phyloP scores from a whole-genome alignment of 139 green algal genomes.

The Spirogloea muscicola region DNA sequence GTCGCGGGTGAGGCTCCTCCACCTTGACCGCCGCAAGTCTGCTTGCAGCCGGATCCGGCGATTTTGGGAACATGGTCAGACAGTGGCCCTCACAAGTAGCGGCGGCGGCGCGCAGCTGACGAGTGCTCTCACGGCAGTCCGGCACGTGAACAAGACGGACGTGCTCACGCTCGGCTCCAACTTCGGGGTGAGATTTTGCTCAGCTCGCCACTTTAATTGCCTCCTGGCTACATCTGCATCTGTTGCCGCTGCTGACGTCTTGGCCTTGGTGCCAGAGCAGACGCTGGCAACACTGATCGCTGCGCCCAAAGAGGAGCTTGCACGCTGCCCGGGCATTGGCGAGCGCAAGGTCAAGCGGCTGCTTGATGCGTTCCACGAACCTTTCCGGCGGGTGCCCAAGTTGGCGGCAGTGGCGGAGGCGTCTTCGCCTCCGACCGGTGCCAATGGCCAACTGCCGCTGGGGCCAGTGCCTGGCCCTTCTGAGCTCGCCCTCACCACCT shows the following conservation, averaged over 20 bases:
- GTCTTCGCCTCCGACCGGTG: no score
- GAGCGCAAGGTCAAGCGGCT: conserved; percentile 80
- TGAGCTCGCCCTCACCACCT: no score
- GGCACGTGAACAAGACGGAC: conserved; percentile 38
- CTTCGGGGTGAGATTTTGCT: conserved; percentile 39
- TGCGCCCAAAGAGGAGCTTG: conserved; percentile 61
- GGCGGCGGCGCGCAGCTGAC: conserved; percentile 20
- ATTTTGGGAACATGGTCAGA: neutral
- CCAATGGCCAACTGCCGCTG: no score
- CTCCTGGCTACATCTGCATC: no score
- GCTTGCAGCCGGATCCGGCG: neutral
- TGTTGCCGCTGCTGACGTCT: no score
- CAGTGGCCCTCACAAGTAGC: neutral
- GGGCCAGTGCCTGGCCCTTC: no score
- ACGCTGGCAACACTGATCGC: conserved; percentile 30
- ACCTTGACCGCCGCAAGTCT: neutral
- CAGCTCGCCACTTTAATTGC: no score
- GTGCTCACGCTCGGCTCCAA: conserved; percentile 20
- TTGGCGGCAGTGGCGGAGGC: no score
- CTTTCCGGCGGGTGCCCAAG: conserved; percentile 41
- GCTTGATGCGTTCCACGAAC: conserved; percentile 59
- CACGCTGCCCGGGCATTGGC: conserved; percentile 74
- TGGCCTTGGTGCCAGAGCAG: no score
- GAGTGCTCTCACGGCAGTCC: conserved; percentile 30
- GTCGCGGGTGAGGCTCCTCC: conserved; percentile 62